Conservation (phyloP, 768 basidiomycete species). For the Collybiopsis confluens region DNA sequence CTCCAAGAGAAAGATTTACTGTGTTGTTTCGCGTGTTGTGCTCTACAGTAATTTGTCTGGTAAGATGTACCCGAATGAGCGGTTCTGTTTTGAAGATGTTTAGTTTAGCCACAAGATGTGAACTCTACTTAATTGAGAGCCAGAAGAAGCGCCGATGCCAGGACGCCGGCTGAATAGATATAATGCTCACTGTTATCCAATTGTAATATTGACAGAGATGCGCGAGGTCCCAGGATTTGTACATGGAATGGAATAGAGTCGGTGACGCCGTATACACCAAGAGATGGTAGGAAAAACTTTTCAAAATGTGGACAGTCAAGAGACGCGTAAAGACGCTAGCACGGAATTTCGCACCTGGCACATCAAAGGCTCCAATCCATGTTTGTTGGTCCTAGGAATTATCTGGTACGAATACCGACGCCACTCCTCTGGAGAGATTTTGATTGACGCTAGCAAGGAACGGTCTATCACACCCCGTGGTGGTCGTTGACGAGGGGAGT, state of each 20-base stretch:
- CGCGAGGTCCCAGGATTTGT: not conserved
- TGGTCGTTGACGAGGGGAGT: not conserved
- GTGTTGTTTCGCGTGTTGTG: not conserved
- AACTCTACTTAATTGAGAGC: too few relatives aligned
- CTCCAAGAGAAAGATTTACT: slow-evolving; percentile 2
- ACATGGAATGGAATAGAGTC: slow-evolving; percentile 5
- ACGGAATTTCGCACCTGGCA: slow-evolving; percentile 1
- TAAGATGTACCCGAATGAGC: not conserved
- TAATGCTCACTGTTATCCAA: not conserved
- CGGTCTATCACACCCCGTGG: not conserved
- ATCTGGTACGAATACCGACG: not conserved
- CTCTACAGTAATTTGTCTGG: slow-evolving; percentile 2
- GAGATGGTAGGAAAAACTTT: slow-evolving; percentile 4
- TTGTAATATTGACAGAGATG: not conserved
- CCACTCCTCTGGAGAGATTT: slow-evolving; percentile 5
- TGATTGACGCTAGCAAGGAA: not conserved
- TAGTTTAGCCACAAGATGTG: too few relatives aligned
- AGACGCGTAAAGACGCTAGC: not conserved
- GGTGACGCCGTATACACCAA: slow-evolving; percentile 1
- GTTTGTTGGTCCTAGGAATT: not conserved
- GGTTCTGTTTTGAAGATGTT: too few relatives aligned
- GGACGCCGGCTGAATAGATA: not conserved
- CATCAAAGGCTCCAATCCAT: not conserved
- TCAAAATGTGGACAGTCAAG: not conserved
- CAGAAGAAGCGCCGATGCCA: not conserved